Evolutionary conservation across 495 filamentous ascomycete species (phyloP).

Genomic region (Bacidia rubella): DNA sequence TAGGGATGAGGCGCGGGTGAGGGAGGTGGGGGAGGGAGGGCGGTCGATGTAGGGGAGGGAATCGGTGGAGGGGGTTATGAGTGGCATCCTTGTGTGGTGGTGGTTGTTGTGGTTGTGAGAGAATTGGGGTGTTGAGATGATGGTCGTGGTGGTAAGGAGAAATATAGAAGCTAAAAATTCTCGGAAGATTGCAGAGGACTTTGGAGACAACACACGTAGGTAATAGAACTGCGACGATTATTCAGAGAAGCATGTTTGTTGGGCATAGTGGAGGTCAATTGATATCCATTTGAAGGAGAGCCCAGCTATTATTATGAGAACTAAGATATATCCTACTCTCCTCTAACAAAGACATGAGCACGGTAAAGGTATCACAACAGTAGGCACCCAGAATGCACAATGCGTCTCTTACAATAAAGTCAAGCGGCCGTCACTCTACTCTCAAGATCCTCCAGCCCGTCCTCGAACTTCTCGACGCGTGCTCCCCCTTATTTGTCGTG

Average conservation of each 20-base stretch:
- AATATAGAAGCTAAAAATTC: no score
- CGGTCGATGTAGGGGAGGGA: conserved; percentile 51
- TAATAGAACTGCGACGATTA: no score
- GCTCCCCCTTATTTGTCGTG: conserved; percentile 18
- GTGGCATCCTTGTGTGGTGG: conserved; percentile 1
- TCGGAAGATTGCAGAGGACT: no score
- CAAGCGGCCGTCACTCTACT: no score
- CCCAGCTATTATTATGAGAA: neutral
- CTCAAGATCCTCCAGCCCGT: no score
- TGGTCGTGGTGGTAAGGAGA: neutral
- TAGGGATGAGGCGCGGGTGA: conserved; percentile 37
- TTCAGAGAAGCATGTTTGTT: neutral
- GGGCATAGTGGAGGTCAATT: conserved; percentile 41
- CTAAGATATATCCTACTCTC: neutral
- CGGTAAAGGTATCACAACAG: neutral
- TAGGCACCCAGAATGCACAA: no score
- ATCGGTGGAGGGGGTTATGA: conserved; percentile 13
- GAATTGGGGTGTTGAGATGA: neutral
- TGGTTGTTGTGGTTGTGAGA: neutral
- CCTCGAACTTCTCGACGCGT: no score
- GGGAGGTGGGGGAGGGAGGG: conserved; percentile 51
- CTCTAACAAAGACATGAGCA: neutral
- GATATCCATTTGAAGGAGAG: conserved; percentile 18
- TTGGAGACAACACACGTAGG: no score
- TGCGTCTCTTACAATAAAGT: no score